phyloP scores from a whole-genome alignment of 306 rosid genomes.

The Dalbergia cultrata region DNA sequence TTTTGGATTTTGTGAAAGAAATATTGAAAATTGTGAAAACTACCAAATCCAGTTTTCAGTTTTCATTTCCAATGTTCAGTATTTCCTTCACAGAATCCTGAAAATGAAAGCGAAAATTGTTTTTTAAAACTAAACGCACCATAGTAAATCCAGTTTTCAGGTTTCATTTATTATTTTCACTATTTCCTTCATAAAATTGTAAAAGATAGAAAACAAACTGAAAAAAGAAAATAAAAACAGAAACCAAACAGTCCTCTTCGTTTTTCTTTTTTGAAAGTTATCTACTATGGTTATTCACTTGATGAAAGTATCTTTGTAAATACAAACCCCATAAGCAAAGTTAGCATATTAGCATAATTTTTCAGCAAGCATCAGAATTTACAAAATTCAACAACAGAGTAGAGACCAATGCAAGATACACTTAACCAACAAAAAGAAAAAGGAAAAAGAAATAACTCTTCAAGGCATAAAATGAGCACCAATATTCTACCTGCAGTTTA shows the following conservation, averaged over 20 bases:
- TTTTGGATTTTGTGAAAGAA: too few species aligned
- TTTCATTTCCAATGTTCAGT: too few species aligned
- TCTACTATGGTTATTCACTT: background rate
- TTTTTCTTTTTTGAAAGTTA: conserved; percentile 19
- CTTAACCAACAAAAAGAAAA: background rate
- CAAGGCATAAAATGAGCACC: conserved; percentile 30
- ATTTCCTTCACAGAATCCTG: too few species aligned
- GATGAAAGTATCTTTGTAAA: background rate
- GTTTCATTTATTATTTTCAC: too few species aligned
- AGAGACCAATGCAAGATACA: conserved; percentile 16
- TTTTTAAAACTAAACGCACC: too few species aligned
- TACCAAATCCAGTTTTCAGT: too few species aligned
- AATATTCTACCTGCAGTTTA: conserved; percentile 80
- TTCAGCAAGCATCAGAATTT: conserved; percentile 29
- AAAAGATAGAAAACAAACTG: too few species aligned
- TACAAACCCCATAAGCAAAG: conserved; percentile 7
- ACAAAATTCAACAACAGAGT: conserved; percentile 7
- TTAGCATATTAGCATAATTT: background rate
- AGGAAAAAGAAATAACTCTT: background rate
- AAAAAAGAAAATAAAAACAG: conserved; percentile 10
- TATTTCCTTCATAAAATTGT: too few species aligned
- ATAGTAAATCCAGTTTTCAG: too few species aligned
- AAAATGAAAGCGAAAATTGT: too few species aligned
- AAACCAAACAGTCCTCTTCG: background rate
- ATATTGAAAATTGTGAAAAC: too few species aligned